phyloP scores from a whole-genome alignment of 2,329 filamentous ascomycete species.

The Arthrinium phaeospermum region DNA sequence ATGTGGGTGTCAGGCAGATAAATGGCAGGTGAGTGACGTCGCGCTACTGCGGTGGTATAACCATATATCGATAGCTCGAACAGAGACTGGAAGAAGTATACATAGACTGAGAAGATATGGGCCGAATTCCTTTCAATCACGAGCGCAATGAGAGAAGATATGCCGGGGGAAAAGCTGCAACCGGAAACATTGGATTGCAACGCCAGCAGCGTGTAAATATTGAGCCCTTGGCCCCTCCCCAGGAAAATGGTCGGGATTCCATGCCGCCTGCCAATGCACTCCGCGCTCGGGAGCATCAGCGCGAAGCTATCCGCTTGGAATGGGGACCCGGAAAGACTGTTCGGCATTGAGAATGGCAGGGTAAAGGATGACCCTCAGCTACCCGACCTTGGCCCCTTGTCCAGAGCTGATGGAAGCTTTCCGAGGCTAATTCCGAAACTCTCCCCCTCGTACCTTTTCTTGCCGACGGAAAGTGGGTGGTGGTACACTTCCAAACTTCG shows the following conservation, averaged over 20 bases:
- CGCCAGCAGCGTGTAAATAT: conserved; percentile 16
- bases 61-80: background rate
- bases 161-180: background rate
- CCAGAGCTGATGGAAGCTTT: background rate
- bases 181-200: background rate
- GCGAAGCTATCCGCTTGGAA: conserved; percentile 15
- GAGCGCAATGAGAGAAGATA: too few species aligned
- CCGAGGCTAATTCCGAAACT: conserved; percentile 13
- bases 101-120: background rate
- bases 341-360: conserved; percentile 19
- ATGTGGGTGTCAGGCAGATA: background rate
- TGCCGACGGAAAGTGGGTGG: conserved; percentile 13
- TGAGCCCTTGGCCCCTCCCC: background rate
- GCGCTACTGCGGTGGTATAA: background rate
- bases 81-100: background rate
- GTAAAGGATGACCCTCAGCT: conserved; percentile 22
- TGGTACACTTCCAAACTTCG: background rate
- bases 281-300: conserved; percentile 15
- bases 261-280: conserved; percentile 13
- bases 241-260: background rate
- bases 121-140: background rate
- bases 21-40: background rate
- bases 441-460: conserved; percentile 3
- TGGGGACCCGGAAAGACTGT: conserved; percentile 11
- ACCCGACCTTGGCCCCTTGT: conserved; percentile 1